phyloP scores from a whole-genome alignment of 805 yeast genomes.

The Zygosaccharomyces rouxii region DNA sequence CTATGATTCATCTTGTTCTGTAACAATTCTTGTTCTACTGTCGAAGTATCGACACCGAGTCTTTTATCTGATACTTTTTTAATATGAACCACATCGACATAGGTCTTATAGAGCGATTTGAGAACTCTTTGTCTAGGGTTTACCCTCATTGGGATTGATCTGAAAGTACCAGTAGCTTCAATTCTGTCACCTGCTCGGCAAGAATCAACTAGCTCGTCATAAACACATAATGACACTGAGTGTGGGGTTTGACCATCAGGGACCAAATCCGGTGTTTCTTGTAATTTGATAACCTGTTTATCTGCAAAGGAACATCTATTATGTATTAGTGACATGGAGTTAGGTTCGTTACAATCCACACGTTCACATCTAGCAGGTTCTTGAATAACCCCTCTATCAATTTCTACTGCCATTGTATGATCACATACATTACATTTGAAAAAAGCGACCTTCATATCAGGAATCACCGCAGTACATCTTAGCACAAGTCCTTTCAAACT shows the following conservation, averaged over 20 bases:
- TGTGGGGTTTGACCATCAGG: slow-evolving; percentile 99
- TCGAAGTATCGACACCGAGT: slow-evolving; percentile 73
- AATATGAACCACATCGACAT: slow-evolving; percentile 89
- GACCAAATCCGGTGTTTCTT: slow-evolving; percentile 92
- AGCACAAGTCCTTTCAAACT: slow-evolving; percentile 86
- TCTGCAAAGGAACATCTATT: slow-evolving; percentile 92
- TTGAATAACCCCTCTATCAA: slow-evolving; percentile 89
- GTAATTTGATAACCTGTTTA: slow-evolving; percentile 88
- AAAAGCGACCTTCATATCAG: slow-evolving; percentile 97
- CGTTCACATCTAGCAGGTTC: slow-evolving; percentile 96
- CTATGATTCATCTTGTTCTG: slow-evolving; percentile 50
- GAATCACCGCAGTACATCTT: slow-evolving; percentile 85
- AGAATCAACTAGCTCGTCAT: slow-evolving; percentile 91
- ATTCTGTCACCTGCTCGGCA: slow-evolving; percentile 96
- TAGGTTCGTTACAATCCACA: slow-evolving; percentile 70
- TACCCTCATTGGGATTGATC: slow-evolving; percentile 86
- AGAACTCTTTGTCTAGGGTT: slow-evolving; percentile 81
- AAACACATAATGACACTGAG: slow-evolving; percentile 86
- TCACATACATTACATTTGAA: slow-evolving; percentile 94
- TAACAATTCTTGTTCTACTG: slow-evolving; percentile 41
- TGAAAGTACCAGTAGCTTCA: slow-evolving; percentile 91
- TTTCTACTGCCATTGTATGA: slow-evolving; percentile 85
- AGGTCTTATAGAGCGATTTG: slow-evolving; percentile 83
- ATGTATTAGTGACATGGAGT: slow-evolving; percentile 87
- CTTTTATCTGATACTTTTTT: slow-evolving; percentile 80